phyloP scores from a whole-genome alignment of 2,329 filamentous ascomycete genomes.

The Colletotrichum melonis region DNA sequence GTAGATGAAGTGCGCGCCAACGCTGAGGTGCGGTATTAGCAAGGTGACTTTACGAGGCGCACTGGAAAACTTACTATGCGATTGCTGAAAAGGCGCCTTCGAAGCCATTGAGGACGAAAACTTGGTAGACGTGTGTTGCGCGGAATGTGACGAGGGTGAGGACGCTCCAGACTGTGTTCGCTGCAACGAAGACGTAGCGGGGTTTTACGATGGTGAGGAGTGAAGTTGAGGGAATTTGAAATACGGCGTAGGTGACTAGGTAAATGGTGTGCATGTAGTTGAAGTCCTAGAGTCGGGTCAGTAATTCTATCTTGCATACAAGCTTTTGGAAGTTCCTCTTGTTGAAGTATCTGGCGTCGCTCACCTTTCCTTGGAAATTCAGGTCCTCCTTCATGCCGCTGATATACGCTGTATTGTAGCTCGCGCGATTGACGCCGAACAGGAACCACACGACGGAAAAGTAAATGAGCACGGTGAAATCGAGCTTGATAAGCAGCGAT shows the following conservation, averaged over 20 bases:
- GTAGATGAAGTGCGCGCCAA: conserved; percentile 56
- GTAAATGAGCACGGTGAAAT: conserved; percentile 54
- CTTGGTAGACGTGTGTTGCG: conserved; percentile 54
- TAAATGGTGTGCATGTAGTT: conserved; percentile 51
- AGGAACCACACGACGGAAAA: conserved; percentile 60
- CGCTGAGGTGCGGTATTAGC: conserved; percentile 41
- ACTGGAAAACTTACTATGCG: conserved; percentile 47
- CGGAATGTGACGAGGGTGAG: conserved; percentile 56
- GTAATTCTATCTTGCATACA: background rate
- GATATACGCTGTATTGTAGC: conserved; percentile 55
- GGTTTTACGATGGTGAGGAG: conserved; percentile 37
- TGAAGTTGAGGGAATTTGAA: conserved; percentile 56
- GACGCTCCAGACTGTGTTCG: conserved; percentile 56
- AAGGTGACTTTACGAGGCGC: background rate
- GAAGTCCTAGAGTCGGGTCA: conserved; percentile 40
- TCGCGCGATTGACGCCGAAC: conserved; percentile 56
- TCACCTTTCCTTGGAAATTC: conserved; percentile 47
- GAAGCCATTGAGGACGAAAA: conserved; percentile 56
- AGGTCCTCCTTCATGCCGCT: conserved; percentile 53
- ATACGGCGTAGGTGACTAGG: conserved; percentile 55
- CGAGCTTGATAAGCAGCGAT: conserved; percentile 50
- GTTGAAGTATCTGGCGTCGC: background rate
- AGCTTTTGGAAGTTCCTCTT: background rate
- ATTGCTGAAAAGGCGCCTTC: conserved; percentile 57
- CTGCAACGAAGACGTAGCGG: conserved; percentile 41